These are phyloP conservation scores for Wickerhamomyces tratensis DNA, from an alignment of 805 yeast genomes.

Conservation along the genomic window DNA sequence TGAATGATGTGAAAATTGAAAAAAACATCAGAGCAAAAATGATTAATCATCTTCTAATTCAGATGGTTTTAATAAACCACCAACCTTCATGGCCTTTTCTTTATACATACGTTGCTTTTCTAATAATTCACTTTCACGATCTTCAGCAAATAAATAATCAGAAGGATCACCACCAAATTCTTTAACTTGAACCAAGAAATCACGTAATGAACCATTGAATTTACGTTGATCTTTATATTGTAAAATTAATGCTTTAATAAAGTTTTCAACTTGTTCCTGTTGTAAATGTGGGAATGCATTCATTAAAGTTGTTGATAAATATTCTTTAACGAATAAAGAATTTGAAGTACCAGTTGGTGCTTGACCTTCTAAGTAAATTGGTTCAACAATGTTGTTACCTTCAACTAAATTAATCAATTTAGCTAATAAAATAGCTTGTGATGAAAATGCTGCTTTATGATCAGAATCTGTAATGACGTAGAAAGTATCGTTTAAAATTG, in stretches of 20 bases:
- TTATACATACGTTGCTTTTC: conserved; percentile 65
- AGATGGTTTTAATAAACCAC: conserved; percentile 90
- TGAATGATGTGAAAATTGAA: too few species aligned
- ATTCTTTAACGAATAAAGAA: conserved; percentile 67
- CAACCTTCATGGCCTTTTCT: conserved; percentile 77
- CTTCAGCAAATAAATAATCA: conserved; percentile 91
- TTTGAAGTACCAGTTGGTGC: conserved; percentile 85
- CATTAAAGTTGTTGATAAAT: conserved; percentile 68
- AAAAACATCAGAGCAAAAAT: too few species aligned
- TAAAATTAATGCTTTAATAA: conserved; percentile 65
- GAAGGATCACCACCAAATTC: conserved; percentile 94
- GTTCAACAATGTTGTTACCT: conserved; percentile 61
- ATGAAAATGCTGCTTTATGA: conserved; percentile 91
- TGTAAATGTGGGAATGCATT: conserved; percentile 92
- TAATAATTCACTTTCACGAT: conserved; percentile 64
- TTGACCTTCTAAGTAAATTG: conserved; percentile 71
- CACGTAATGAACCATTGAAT: conserved; percentile 82
- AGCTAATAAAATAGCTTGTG: conserved; percentile 78
- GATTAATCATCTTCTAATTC: conserved; percentile 71
- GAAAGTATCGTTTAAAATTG: conserved; percentile 85
- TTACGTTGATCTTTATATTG: conserved; percentile 65
- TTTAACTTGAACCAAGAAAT: conserved; percentile 92
- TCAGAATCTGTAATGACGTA: conserved; percentile 93
- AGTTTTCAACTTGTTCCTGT: conserved; percentile 70
- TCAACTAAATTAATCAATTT: conserved; percentile 78